These are phyloP conservation scores for Apiospora sp. DNA, from an alignment of 2,329 filamentous ascomycete species.

Conservation along the genomic window DNA sequence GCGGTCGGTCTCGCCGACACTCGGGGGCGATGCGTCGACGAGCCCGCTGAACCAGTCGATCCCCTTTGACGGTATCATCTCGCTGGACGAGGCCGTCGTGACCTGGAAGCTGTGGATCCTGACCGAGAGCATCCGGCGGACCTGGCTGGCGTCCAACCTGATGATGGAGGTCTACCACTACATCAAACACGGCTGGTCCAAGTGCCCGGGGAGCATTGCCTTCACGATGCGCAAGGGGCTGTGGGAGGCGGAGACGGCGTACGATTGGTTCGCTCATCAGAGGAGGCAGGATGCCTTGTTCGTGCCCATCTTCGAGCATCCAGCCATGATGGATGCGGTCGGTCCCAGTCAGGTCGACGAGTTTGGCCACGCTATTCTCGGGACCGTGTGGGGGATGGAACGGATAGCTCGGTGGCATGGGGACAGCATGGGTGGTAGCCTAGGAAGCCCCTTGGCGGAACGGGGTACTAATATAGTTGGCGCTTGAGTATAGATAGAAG, in stretches of 20 bases:
- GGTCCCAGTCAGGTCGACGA: neutral
- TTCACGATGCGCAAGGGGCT: constrained; percentile 39
- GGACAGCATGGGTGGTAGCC: neutral
- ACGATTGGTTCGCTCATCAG: constrained; percentile 29
- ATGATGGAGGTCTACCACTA: constrained; percentile 38
- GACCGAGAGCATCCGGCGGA: constrained; percentile 41
- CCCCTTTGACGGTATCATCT: neutral
- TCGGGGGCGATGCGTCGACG: neutral
- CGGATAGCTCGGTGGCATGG: neutral
- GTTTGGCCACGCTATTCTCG: neutral
- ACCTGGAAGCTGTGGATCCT: constrained; percentile 42
- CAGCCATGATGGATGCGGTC: neutral
- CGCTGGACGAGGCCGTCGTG: neutral
- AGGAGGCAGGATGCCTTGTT: neutral
- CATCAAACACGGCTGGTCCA: constrained; percentile 38
- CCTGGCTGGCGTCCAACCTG: constrained; percentile 36
- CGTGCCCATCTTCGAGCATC: neutral
- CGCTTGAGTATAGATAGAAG: neutral
- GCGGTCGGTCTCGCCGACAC: neutral
- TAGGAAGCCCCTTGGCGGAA: neutral
- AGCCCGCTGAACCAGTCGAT: neutral
- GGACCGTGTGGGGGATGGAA: neutral
- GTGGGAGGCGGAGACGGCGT: constrained; percentile 41
- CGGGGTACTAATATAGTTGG: neutral
- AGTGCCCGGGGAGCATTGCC: constrained; percentile 39